Evolutionary conservation across 495 filamentous ascomycete species (phyloP), one percentile per base, ranked within the genome.

Genomic region (Aspergillus nanangensis): DNA sequence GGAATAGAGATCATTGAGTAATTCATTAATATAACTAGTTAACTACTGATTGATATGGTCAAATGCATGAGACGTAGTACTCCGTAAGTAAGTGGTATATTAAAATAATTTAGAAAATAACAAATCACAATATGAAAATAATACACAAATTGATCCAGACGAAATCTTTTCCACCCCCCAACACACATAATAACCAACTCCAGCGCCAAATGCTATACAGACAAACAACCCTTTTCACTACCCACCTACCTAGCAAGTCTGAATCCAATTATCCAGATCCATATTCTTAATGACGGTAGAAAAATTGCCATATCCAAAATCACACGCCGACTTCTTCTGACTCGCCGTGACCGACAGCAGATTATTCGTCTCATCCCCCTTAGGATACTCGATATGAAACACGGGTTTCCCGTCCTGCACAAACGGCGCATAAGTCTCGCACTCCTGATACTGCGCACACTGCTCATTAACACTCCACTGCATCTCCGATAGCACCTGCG

Each of bases 401-500:
- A 89, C 82, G 1, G 84, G 84, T 63, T 88, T 87, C 39, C 65
- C 67, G 3, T 68, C 74, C 11, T 69, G 50, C 21, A 79, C 69
- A 52, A 87, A 87, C 18, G 77, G 60, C 2, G 62, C 57, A 51
- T 79, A 86, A 2, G 57, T 67, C 21, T 66, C 66, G 50, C 83
- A 87, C 52, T 83, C 79, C 5, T 68, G 47, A 37, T 77, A 76
- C 56, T 80, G 57, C 3, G 76, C 78, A 56, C 85, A 89, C 60
- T 88, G 79, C 69, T 89, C 85, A 60, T 88, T 86, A 38, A 89
- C 82, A 11, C 68, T 71, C 70, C 84, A 89, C 48, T 87, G 73
- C 55, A 83, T 77, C 1, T 76, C 65, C 7, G 59, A 52, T 4
- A 87, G 56, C 0, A 86, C 80, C 0, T 64, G 48, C 17, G 66